Percentiles rank a stretch among this genome's conserved stretches.
These are phyloP conservation scores for Aaosphaeria arxii DNA, from an alignment of 2,329 filamentous ascomycete genomes.

Conservation along the genomic window DNA sequence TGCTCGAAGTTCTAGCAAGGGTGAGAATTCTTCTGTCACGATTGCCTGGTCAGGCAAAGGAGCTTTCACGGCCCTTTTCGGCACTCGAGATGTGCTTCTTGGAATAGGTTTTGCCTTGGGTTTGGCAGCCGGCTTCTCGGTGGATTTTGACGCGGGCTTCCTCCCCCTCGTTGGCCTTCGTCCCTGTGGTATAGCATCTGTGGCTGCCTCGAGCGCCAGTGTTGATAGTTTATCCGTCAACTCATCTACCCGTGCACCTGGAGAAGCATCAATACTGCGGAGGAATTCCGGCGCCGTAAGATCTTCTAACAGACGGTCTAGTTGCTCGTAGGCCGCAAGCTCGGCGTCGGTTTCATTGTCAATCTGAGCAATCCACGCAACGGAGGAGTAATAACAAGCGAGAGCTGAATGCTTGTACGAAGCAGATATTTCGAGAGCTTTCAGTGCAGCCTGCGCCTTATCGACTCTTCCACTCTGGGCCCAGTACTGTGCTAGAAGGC, in stretches of 20 bases:
- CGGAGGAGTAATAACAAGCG: slow-evolving; percentile 49
- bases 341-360: slow-evolving; percentile 49
- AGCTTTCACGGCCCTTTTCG: slow-evolving; percentile 9
- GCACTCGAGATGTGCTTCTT: slow-evolving; percentile 8
- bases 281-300: slow-evolving; percentile 38
- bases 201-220: slow-evolving; percentile 33
- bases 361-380: slow-evolving; percentile 50
- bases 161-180: slow-evolving; percentile 15
- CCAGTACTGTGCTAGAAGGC: slow-evolving; percentile 48
- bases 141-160: slow-evolving; percentile 11
- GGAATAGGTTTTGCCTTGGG: slow-evolving; percentile 10
- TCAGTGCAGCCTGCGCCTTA: slow-evolving; percentile 51
- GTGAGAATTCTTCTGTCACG: slow-evolving; percentile 34
- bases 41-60: slow-evolving; percentile 8
- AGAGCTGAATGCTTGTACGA: slow-evolving; percentile 50
- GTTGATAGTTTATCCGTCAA: slow-evolving; percentile 44
- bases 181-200: slow-evolving; percentile 7
- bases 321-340: slow-evolving; percentile 47
- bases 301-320: slow-evolving; percentile 44
- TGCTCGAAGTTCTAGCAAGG: slow-evolving; percentile 43
- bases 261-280: slow-evolving; percentile 20
- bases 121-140: slow-evolving; percentile 8
- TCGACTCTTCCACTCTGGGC: slow-evolving; percentile 48
- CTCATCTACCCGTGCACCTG: slow-evolving; percentile 21
- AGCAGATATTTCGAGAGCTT: slow-evolving; percentile 45